A percentile compares a stretch with the other conserved stretches of the same genome.
These are phyloP conservation scores for Penicillium sp. DNA, from an alignment of 2,329 filamentous ascomycete species.

Conservation along the genomic window DNA sequence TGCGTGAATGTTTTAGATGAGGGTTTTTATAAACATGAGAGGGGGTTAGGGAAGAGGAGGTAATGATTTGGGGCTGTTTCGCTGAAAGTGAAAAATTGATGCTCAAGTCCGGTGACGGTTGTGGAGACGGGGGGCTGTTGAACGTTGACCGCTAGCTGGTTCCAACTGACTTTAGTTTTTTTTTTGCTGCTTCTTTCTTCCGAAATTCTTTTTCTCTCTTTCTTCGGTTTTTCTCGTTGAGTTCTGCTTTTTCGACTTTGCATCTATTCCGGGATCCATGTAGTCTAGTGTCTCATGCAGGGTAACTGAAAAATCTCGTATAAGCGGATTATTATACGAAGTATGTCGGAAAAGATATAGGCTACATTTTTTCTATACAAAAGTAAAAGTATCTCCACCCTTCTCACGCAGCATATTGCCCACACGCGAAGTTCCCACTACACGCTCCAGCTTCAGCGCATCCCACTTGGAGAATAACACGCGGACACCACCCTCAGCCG, in stretches of 20 bases:
- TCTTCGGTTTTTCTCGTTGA: not conserved
- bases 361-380: conserved; percentile 58
- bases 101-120: not conserved
- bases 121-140: not conserved
- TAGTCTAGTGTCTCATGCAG: not conserved
- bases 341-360: not conserved
- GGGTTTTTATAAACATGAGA: not conserved
- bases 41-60: not conserved
- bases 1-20: not conserved
- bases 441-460: conserved; percentile 78
- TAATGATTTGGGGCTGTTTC: not conserved
- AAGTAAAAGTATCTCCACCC: conserved; percentile 88
- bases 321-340: not conserved
- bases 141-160: not conserved
- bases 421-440: conserved; percentile 78
- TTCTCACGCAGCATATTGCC: conserved; percentile 79
- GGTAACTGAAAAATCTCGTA: not conserved
- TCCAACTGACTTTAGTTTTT: not conserved
- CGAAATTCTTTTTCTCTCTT: not conserved
- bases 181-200: not conserved
- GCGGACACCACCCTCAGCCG: conserved; percentile 56
- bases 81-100: not conserved
- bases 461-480: conserved; percentile 85
- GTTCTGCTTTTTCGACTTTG: not conserved
- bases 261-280: not conserved